Evolutionary conservation across 1,284 basidiomycete genomes (phyloP).

Genomic region (Spongiforma sp.): DNA sequence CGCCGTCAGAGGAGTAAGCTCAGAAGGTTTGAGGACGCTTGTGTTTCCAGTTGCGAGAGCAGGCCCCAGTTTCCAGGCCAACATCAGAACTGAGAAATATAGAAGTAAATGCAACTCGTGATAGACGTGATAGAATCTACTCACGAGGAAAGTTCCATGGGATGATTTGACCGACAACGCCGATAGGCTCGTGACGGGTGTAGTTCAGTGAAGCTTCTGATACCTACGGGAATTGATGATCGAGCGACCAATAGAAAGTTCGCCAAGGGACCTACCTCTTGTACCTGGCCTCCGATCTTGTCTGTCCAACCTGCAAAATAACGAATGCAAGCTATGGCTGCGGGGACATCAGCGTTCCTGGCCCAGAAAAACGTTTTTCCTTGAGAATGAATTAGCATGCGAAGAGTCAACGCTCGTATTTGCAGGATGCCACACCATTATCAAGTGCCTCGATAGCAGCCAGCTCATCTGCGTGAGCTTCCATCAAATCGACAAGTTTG

Average conservation of each 20-base stretch:
- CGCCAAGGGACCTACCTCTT: slow-evolving; percentile 40
- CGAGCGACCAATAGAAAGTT: neutral
- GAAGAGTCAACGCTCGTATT: neutral
- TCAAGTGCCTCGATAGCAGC: slow-evolving; percentile 65
- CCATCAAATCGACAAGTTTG: slow-evolving; percentile 65
- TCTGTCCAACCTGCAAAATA: slow-evolving; percentile 46
- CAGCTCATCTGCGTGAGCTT: slow-evolving; percentile 63
- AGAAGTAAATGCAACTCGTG: neutral
- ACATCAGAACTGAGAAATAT: too few species aligned
- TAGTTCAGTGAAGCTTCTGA: slow-evolving; percentile 10
- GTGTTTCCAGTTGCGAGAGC: slow-evolving; percentile 74
- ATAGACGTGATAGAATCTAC: neutral
- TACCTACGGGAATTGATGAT: slow-evolving; percentile 4
- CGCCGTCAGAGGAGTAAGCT: slow-evolving; percentile 64
- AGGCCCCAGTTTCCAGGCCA: slow-evolving; percentile 73
- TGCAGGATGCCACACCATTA: slow-evolving; percentile 39
- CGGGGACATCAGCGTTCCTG: too few species aligned
- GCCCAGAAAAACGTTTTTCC: too few species aligned
- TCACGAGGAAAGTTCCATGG: slow-evolving; percentile 16
- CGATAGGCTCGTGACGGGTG: slow-evolving; percentile 18
- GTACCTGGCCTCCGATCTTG: slow-evolving; percentile 63
- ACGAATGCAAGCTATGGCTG: too few species aligned
- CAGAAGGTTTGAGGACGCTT: slow-evolving; percentile 75
- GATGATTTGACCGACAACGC: slow-evolving; percentile 20
- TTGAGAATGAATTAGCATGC: neutral